Percentiles rank a stretch among this genome's conserved stretches.
phyloP scores from a whole-genome alignment of 805 yeast species.

The Kluyveromyces wickerhamii region DNA sequence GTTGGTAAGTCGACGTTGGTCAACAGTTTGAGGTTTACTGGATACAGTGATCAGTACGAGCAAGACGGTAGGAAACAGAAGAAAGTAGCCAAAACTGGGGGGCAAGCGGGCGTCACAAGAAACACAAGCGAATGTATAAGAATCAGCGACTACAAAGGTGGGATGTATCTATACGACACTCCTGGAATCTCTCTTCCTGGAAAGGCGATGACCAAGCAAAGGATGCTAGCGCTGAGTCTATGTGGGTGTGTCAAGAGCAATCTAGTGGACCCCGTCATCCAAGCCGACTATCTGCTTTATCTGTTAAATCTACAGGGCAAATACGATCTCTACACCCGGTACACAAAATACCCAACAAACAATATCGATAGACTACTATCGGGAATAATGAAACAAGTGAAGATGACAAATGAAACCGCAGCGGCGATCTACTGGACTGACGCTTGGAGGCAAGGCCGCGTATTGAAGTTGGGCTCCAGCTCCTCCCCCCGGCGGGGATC shows the following conservation, averaged over 20 bases:
- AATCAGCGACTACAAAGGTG: conserved; percentile 47
- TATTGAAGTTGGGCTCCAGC: conserved; percentile 7
- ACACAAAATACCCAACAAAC: conserved; percentile 53
- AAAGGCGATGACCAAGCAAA: conserved; percentile 49
- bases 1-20: conserved; percentile 92
- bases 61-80: conserved; percentile 23
- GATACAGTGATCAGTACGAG: conserved; percentile 14
- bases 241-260: conserved; percentile 67
- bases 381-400: conserved; percentile 36
- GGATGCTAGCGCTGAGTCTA: conserved; percentile 67
- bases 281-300: conserved; percentile 77
- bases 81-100: conserved; percentile 80
- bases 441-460: conserved; percentile 49
- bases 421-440: conserved; percentile 59
- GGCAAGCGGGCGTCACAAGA: conserved; percentile 85
- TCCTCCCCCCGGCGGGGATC: neutral
- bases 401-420: conserved; percentile 43
- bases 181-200: conserved; percentile 87
- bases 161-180: conserved; percentile 70
- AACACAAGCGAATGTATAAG: conserved; percentile 68
- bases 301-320: conserved; percentile 51
- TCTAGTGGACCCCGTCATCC: conserved; percentile 73
- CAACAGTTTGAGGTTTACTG: conserved; percentile 53
- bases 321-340: conserved; percentile 5
- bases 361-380: conserved; percentile 49